Evolutionary conservation across 176 grass and related monocot species (phyloP).

Genomic region (Zoysia japonica): DNA sequence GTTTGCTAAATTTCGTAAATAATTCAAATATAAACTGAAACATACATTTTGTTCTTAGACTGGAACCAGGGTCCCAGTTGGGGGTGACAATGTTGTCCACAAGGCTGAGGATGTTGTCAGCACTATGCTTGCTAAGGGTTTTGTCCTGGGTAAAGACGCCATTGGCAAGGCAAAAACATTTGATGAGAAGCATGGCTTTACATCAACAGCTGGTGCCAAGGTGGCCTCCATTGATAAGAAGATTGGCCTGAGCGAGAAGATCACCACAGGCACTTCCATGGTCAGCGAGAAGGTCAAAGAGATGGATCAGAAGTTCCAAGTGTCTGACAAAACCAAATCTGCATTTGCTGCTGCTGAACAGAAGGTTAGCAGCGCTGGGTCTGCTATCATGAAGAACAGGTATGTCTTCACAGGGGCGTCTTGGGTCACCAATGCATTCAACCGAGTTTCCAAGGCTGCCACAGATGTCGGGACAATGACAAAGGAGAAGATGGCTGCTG

Average conservation of each 20-base stretch:
- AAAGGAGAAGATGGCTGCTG: conserved; percentile 77
- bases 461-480: conserved; percentile 74
- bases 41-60: conserved; percentile 30
- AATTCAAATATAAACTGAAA: background rate
- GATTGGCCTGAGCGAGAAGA: conserved; percentile 83
- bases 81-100: conserved; percentile 55
- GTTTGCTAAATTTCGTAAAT: background rate
- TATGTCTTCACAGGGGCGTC: conserved; percentile 74
- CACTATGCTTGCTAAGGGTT: conserved; percentile 89
- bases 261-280: conserved; percentile 58
- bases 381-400: conserved; percentile 86
- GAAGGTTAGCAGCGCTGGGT: conserved; percentile 71
- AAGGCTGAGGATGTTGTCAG: conserved; percentile 93
- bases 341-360: conserved; percentile 69
- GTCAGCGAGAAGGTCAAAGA: conserved; percentile 81
- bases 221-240: conserved; percentile 78
- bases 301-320: conserved; percentile 85
- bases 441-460: conserved; percentile 65
- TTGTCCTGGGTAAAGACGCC: conserved; percentile 73
- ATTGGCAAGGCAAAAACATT: conserved; percentile 71
- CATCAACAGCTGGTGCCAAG: conserved; percentile 75
- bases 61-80: conserved; percentile 42
- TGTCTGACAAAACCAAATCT: conserved; percentile 73
- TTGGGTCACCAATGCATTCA: conserved; percentile 67
- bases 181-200: conserved; percentile 73